Conservation (phyloP, 805 yeast species). For the Candida jianshihensis region DNA sequence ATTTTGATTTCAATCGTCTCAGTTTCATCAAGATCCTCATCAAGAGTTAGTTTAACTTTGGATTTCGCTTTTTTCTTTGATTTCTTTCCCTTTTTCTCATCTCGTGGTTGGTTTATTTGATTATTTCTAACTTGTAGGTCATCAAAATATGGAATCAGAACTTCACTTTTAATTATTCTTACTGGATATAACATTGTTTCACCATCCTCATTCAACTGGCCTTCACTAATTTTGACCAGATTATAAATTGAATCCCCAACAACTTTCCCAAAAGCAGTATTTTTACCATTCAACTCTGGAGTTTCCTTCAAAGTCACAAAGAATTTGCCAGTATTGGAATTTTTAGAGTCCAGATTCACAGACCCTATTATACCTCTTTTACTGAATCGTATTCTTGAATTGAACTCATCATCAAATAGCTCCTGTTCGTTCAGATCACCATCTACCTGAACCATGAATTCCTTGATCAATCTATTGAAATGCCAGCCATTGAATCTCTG, state of each 20-base stretch:
- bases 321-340: slow-evolving; percentile 32
- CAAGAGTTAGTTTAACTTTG: slow-evolving; percentile 23
- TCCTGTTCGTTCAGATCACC: slow-evolving; percentile 18
- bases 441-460: slow-evolving; percentile 32
- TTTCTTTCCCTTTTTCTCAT: slow-evolving; percentile 4
- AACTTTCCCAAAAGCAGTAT: slow-evolving; percentile 51
- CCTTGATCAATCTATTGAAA: slow-evolving; percentile 35
- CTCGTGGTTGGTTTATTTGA: too few relatives aligned
- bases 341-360: slow-evolving; percentile 29
- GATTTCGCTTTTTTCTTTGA: slow-evolving; percentile 25
- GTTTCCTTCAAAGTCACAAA: slow-evolving; percentile 43
- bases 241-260: slow-evolving; percentile 50
- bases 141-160: slow-evolving; percentile 43
- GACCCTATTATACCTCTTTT: slow-evolving; percentile 51
- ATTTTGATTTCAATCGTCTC: slow-evolving; percentile 26
- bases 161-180: slow-evolving; percentile 31
- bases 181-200: slow-evolving; percentile 48
- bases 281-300: slow-evolving; percentile 35
- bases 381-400: slow-evolving; percentile 42
- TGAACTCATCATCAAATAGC: slow-evolving; percentile 35
- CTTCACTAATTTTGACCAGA: slow-evolving; percentile 40
- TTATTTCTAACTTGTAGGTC: slow-evolving; percentile 32
- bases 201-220: slow-evolving; percentile 35
- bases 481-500: slow-evolving; percentile 33
- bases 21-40: slow-evolving; percentile 29